A percentile compares a stretch with the other conserved stretches of the same genome.
These are phyloP conservation scores for Diaporthe destruens DNA, from an alignment of 2,329 filamentous ascomycete genomes.

Conservation along the genomic window DNA sequence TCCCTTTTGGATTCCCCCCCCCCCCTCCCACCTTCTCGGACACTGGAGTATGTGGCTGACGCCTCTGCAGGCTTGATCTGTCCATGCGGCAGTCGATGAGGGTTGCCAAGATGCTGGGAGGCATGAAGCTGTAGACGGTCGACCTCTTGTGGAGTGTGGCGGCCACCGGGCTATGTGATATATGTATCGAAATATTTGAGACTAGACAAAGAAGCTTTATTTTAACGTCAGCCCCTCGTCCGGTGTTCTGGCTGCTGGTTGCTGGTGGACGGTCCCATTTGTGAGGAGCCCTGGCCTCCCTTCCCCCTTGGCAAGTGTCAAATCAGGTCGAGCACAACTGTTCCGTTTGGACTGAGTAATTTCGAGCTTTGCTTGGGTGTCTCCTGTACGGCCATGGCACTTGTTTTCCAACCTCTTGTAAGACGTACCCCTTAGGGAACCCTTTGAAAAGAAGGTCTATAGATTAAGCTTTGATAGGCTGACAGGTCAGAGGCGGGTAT, in stretches of 20 bases:
- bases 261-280: too few species aligned
- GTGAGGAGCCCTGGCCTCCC: background rate
- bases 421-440: too few species aligned
- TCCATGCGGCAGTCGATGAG: conserved; percentile 81
- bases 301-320: background rate
- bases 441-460: too few species aligned
- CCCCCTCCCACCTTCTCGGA: too few species aligned
- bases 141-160: background rate
- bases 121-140: conserved; percentile 88
- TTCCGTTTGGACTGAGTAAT: too few species aligned
- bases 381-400: too few species aligned
- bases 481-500: too few species aligned
- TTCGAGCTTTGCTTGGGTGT: too few species aligned
- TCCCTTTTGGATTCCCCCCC: background rate
- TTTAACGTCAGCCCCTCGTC: too few species aligned
- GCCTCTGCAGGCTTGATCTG: conserved; percentile 72
- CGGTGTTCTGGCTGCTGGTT: background rate
- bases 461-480: too few species aligned
- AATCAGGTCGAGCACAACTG: too few species aligned
- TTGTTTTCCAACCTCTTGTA: too few species aligned
- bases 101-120: conserved; percentile 84
- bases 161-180: background rate
- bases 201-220: background rate
- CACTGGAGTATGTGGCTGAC: background rate
- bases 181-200: conserved; percentile 1